phyloP scores from a whole-genome alignment of 176 grass and related monocot species.

The Avena sativa region DNA sequence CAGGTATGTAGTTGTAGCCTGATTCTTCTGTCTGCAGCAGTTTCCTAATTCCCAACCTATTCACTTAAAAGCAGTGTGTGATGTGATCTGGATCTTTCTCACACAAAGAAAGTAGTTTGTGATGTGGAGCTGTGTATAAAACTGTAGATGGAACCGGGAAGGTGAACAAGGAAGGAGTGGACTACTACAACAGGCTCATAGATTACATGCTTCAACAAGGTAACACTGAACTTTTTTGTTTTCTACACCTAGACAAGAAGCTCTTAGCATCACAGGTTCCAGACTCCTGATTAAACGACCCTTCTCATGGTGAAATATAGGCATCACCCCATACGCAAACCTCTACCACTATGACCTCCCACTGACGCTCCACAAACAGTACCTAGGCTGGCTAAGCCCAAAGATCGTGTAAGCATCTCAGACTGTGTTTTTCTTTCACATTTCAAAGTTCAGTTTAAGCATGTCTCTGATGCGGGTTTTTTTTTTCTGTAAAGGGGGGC shows the following conservation, averaged over 20 bases:
- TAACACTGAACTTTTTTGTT: background rate
- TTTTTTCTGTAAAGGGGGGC: conserved; percentile 50
- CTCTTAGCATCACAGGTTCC: background rate
- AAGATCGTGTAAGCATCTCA: conserved; percentile 69
- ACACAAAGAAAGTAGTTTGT: too few relatives aligned
- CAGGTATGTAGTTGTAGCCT: conserved; percentile 57
- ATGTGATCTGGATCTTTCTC: too few relatives aligned
- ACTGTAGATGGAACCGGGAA: conserved; percentile 69
- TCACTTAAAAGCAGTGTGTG: too few relatives aligned
- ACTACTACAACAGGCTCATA: conserved; percentile 88
- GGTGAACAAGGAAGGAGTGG: conserved; percentile 84
- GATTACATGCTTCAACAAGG: conserved; percentile 82
- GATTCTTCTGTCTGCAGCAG: background rate
- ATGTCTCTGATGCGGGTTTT: background rate
- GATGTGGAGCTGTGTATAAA: conserved; percentile 24
- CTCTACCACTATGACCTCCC: conserved; percentile 98
- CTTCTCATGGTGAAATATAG: conserved; percentile 41
- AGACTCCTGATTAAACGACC: background rate
- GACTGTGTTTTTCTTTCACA: background rate
- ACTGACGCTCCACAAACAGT: conserved; percentile 76
- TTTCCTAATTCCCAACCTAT: too few relatives aligned
- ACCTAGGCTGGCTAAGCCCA: conserved; percentile 77
- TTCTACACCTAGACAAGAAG: background rate
- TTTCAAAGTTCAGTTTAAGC: background rate
- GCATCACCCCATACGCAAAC: conserved; percentile 81